These are phyloP conservation scores for Saccharomyces hybrid DNA, from an alignment of 1,139 yeast genomes.

Conservation along the genomic window DNA sequence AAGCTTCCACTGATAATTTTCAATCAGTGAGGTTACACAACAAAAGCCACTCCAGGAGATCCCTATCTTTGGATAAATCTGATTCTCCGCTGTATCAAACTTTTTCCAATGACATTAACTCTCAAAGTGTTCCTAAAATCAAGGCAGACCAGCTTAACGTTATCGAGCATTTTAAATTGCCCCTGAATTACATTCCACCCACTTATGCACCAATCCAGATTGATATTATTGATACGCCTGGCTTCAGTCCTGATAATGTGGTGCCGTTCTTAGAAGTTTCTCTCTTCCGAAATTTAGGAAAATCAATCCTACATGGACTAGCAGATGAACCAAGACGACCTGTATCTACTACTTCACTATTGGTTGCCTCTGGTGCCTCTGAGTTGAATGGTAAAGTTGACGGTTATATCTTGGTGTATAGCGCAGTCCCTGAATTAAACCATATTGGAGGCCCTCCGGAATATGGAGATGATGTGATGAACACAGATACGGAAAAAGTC, in stretches of 20 bases:
- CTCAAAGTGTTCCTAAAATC: neutral
- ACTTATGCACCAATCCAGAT: conserved; percentile 49
- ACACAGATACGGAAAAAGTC: conserved; percentile 11
- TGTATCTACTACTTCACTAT: conserved; percentile 55
- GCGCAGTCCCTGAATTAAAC: conserved; percentile 51
- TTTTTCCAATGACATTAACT: conserved; percentile 8
- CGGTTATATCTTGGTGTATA: conserved; percentile 62
- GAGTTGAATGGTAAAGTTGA: conserved; percentile 67
- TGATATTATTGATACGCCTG: conserved; percentile 67
- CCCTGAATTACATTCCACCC: conserved; percentile 36
- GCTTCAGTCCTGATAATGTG: conserved; percentile 53
- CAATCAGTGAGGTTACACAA: conserved; percentile 10
- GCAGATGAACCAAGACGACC: conserved; percentile 60
- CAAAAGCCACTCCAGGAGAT: conserved; percentile 3
- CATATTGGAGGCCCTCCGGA: conserved; percentile 14
- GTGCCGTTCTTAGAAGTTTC: conserved; percentile 73
- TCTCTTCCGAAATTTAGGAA: conserved; percentile 51
- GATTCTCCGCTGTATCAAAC: neutral
- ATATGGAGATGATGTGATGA: conserved; percentile 8
- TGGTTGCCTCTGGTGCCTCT: conserved; percentile 72
- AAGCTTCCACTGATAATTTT: conserved; percentile 29
- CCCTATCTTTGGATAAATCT: conserved; percentile 6
- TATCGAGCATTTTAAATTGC: conserved; percentile 6
- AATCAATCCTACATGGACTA: conserved; percentile 49
- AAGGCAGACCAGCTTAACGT: neutral